Percentiles rank a stretch among this genome's conserved stretches.
phyloP scores from a whole-genome alignment of 768 basidiomycete species.

The Brasilioporus rufonigricans region DNA sequence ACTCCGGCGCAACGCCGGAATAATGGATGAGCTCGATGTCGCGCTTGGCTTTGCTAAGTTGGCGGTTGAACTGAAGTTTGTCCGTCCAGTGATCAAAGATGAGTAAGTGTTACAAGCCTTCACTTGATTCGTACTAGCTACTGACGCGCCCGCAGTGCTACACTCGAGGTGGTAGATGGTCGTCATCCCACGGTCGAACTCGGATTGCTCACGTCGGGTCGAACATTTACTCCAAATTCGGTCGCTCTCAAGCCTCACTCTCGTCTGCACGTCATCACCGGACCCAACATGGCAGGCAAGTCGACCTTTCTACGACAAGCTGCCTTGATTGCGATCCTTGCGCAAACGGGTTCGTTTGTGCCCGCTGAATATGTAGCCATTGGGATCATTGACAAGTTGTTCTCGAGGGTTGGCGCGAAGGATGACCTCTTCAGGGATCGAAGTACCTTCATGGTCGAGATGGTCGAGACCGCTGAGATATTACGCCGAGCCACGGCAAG shows the following conservation, averaged over 20 bases:
- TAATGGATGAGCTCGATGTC: slow-evolving; percentile 88
- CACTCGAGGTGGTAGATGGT: slow-evolving; percentile 71
- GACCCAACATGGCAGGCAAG: slow-evolving; percentile 96
- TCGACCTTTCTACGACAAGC: slow-evolving; percentile 91
- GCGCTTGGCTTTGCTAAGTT: slow-evolving; percentile 76
- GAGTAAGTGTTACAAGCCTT: slow-evolving; percentile 47
- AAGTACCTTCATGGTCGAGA: slow-evolving; percentile 99
- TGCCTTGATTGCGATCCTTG: slow-evolving; percentile 85
- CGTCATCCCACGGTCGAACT: slow-evolving; percentile 94
- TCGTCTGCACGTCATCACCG: slow-evolving; percentile 82
- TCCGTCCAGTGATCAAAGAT: slow-evolving; percentile 64
- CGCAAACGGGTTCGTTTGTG: slow-evolving; percentile 91
- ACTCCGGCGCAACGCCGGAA: slow-evolving; percentile 71
- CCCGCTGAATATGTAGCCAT: slow-evolving; percentile 80
- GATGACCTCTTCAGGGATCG: slow-evolving; percentile 92
- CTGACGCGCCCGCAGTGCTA: slow-evolving; percentile 35
- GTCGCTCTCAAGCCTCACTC: slow-evolving; percentile 57
- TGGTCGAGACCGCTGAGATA: slow-evolving; percentile 93
- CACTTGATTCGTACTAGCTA: neutral
- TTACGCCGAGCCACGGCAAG: slow-evolving; percentile 75
- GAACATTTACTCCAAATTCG: slow-evolving; percentile 84
- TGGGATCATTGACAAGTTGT: slow-evolving; percentile 87
- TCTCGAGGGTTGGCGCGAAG: slow-evolving; percentile 92
- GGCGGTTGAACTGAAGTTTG: slow-evolving; percentile 75
- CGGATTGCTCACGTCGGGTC: slow-evolving; percentile 69